Evolutionary conservation across 179 eudicot species (phyloP).

Genomic region (Pouteria campechiana): DNA sequence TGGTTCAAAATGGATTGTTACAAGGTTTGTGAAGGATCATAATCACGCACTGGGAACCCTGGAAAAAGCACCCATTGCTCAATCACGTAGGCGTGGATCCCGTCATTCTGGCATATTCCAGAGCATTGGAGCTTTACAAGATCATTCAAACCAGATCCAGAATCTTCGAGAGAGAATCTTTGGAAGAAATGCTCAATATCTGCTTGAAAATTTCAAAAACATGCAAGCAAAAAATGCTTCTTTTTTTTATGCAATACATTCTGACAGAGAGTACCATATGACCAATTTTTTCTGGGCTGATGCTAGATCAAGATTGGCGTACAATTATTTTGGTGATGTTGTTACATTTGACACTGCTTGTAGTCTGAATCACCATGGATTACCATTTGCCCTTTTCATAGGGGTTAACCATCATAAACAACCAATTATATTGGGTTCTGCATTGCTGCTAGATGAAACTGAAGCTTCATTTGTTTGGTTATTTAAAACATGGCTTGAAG

Average conservation of each 20-base stretch:
- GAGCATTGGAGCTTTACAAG: too few relatives aligned
- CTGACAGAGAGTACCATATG: conserved; percentile 24
- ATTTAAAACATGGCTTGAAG: conserved; percentile 48
- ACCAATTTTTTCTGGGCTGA: conserved; percentile 68
- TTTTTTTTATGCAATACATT: conserved; percentile 43
- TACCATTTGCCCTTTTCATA: conserved; percentile 57
- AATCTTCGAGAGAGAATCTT: conserved; percentile 32
- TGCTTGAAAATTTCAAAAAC: conserved; percentile 48
- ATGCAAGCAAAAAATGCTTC: conserved; percentile 27
- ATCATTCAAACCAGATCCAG: too few relatives aligned
- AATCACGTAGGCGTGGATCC: conserved; percentile 26
- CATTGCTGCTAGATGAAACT: conserved; percentile 45
- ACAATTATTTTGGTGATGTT: conserved; percentile 52
- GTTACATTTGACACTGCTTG: conserved; percentile 56
- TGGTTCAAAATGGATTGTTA: conserved; percentile 38
- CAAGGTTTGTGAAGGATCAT: conserved; percentile 36
- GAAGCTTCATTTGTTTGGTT: conserved; percentile 56
- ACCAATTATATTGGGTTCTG: conserved; percentile 65
- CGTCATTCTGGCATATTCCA: too few relatives aligned
- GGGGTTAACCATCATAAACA: conserved; percentile 68
- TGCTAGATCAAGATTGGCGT: conserved; percentile 34
- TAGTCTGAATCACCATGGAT: conserved; percentile 48
- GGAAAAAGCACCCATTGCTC: conserved; percentile 34
- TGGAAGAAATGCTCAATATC: conserved; percentile 43
- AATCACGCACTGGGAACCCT: conserved; percentile 23